Percentiles rank a stretch among this genome's conserved stretches.
Evolutionary conservation across 192 early-diverging fungal genomes (phyloP).

Genomic region (Entophlyctis helioformis): DNA sequence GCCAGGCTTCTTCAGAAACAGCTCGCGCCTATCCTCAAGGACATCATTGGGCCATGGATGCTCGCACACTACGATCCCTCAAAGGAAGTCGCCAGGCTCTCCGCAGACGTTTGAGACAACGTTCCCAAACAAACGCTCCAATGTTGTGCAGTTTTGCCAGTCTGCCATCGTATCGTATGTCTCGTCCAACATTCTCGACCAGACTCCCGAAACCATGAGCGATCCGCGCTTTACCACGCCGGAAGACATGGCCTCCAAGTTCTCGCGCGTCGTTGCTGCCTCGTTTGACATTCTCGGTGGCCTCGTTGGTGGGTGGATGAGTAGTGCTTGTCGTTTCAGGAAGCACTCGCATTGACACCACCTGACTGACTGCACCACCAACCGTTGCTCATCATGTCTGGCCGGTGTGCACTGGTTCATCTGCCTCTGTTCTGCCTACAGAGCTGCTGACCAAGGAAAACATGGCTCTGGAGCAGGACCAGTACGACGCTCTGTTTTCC

Average conservation of each 20-base stretch:
- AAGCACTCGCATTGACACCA: too few species aligned
- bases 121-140: slow-evolving; percentile 68
- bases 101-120: slow-evolving; percentile 61
- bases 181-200: slow-evolving; percentile 53
- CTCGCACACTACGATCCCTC: slow-evolving; percentile 68
- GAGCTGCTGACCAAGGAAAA: not conserved
- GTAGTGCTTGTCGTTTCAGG: too few species aligned
- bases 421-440: too few species aligned
- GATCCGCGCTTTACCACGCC: slow-evolving; percentile 59
- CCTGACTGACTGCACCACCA: too few species aligned
- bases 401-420: too few species aligned
- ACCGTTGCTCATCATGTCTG: too few species aligned
- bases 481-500: too few species aligned
- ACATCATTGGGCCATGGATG: slow-evolving; percentile 76
- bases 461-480: not conserved
- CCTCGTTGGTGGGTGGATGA: slow-evolving; percentile 33
- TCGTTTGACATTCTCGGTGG: slow-evolving; percentile 42
- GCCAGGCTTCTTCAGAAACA: slow-evolving; percentile 56
- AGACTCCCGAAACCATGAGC: slow-evolving; percentile 72
- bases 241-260: slow-evolving; percentile 66
- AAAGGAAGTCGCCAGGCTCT: slow-evolving; percentile 58
- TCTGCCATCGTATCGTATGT: slow-evolving; percentile 61
- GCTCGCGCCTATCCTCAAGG: slow-evolving; percentile 70
- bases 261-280: slow-evolving; percentile 51
- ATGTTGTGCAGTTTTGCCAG: slow-evolving; percentile 69